Evolutionary conservation across 73 alveolate genomes (phyloP).

Genomic region (Tetrahymena thermophila): DNA sequence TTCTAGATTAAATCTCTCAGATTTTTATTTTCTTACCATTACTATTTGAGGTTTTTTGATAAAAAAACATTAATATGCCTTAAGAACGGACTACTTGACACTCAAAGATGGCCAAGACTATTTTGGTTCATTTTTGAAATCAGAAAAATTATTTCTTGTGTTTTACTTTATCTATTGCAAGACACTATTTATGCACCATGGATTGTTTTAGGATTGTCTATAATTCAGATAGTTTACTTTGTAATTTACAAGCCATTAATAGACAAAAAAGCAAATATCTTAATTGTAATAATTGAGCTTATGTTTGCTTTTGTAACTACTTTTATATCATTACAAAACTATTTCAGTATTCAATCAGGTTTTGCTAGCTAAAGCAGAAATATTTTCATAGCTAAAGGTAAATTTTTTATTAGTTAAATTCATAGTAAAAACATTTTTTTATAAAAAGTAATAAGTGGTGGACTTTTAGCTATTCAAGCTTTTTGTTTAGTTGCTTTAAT

Average conservation of each 20-base stretch:
- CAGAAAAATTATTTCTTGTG: neutral
- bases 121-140: neutral
- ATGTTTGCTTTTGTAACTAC: neutral
- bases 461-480: neutral
- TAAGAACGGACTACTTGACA: neutral
- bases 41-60: neutral
- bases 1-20: neutral
- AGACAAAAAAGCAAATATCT: neutral
- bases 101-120: neutral
- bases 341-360: neutral
- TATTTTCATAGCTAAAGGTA: neutral
- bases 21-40: neutral
- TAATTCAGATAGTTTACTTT: neutral
- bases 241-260: neutral
- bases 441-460: neutral
- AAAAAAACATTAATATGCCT: neutral
- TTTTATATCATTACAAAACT: neutral
- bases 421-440: neutral
- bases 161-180: neutral
- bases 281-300: neutral
- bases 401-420: neutral
- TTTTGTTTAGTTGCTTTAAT: neutral
- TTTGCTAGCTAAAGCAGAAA: neutral
- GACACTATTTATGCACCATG: neutral
- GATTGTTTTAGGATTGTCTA: neutral